Base-by-base conservation (phyloP, 2,329 filamentous ascomycete genomes). In the Truncatella angustata region DNA sequence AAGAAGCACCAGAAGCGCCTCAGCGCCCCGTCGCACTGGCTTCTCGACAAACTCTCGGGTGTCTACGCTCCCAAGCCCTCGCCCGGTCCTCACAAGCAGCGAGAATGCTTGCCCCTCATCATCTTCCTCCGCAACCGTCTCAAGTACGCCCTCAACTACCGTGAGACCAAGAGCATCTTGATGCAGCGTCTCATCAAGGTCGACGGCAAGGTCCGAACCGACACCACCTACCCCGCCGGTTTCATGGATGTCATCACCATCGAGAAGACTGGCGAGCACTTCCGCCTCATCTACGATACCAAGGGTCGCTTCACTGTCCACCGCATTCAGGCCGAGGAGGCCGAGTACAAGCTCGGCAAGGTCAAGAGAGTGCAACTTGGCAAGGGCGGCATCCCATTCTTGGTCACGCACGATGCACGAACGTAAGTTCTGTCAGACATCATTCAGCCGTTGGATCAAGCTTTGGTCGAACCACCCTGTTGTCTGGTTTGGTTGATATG, bases 391-490 rank as follows among this genome's bases (percentile, higher is more conserved):
- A 96, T 99, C 87, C 94, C 94, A 95, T 99, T 96, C 92, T 97
- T 97, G 91, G 94, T 99, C 90, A 99, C 94, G 92, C 94, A 99
- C 90, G 94, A 99, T 94, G 94, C 94, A 82, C 89, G 94, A 91
- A 99, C 94, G 93, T 99, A 84, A 96, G 93, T 97, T 88, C 85
- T 88, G 80, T 85, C 81, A 84, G 80, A 89, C 88, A 91, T 97
- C 92, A 94, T 92, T 97, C 93, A 97, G 93, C 87, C 93, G 93
- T 97, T 97, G 93, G 91, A 93, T 90, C 91, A 95, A 94, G 90
- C 84, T 96, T 94, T 96, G 91, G 91, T 82, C 73, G 79, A 81
- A 80, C 76, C 64, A 67, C 64, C 63, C 62, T n/a, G 40, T 43
- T 20, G 7, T 26, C 40, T 43, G 40, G 28, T n/a, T 23, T 50